phyloP scores from a whole-genome alignment of 2,329 filamentous ascomycete genomes.

The Beauveria scarabaeidicola region DNA sequence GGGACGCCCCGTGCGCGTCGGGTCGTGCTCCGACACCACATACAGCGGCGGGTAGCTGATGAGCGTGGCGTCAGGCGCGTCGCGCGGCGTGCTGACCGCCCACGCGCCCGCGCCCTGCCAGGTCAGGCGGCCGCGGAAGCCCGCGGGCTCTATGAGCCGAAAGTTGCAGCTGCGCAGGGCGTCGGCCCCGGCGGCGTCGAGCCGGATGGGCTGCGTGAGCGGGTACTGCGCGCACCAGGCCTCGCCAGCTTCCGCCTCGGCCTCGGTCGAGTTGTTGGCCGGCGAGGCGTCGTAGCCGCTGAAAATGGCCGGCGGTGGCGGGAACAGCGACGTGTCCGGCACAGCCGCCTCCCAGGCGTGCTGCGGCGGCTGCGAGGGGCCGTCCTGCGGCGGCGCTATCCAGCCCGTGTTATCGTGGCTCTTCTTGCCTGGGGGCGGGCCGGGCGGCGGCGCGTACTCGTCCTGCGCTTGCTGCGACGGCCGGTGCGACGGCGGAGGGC shows the following conservation, averaged over 20 bases:
- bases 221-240: constrained; percentile 56
- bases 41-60: constrained; percentile 64
- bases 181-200: constrained; percentile 35
- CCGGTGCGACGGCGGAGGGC: constrained; percentile 23
- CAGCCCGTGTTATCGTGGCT: constrained; percentile 7
- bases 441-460: too few species aligned
- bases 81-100: constrained; percentile 32
- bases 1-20: constrained; percentile 32
- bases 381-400: constrained; percentile 17
- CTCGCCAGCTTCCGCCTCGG: constrained; percentile 56
- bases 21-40: constrained; percentile 49
- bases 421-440: not conserved
- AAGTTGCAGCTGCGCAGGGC: constrained; percentile 46
- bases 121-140: constrained; percentile 38
- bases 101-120: constrained; percentile 43
- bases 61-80: constrained; percentile 53
- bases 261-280: constrained; percentile 58
- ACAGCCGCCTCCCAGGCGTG: constrained; percentile 66
- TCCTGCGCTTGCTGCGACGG: too few species aligned
- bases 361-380: constrained; percentile 23
- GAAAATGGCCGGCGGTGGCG: constrained; percentile 62
- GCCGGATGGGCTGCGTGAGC: constrained; percentile 44
- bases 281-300: constrained; percentile 55
- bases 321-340: constrained; percentile 63
- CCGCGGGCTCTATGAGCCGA: constrained; percentile 42